Conservation (phyloP, 192 early-diverging fungal species). For the Pilaira anomala region DNA sequence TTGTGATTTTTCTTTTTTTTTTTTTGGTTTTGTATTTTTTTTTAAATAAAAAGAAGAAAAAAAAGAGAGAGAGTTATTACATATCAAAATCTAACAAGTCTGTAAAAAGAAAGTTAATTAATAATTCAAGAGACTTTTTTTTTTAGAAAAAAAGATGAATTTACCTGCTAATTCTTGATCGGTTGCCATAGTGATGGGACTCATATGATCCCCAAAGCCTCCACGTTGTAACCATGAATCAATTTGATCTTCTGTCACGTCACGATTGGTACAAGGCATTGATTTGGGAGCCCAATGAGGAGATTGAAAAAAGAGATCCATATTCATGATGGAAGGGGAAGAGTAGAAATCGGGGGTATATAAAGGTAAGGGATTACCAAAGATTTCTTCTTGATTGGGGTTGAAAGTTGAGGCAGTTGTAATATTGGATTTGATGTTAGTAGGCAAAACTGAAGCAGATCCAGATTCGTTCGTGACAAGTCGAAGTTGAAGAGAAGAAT, state of each 20-base stretch:
- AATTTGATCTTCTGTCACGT: slow-evolving; percentile 16
- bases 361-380: slow-evolving; percentile 1
- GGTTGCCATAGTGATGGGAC: slow-evolving; percentile 12
- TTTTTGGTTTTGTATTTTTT: no score
- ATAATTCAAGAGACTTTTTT: neutral
- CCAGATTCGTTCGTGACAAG: slow-evolving; percentile 10
- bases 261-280: neutral
- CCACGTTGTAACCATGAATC: slow-evolving; percentile 20
- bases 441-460: slow-evolving; percentile 5
- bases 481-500: slow-evolving; percentile 2
- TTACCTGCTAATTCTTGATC: slow-evolving; percentile 18
- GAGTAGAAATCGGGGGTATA: slow-evolving; percentile 12
- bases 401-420: neutral
- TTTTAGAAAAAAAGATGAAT: neutral
- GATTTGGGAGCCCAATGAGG: neutral
- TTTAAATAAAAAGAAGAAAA: no score
- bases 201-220: neutral
- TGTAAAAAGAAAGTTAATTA: neutral
- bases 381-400: neutral
- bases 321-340: neutral
- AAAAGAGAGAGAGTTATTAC: neutral
- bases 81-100: neutral
- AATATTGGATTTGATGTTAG: neutral
- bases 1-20: no score
- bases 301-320: slow-evolving; percentile 9